Evolutionary conservation across 257 asterid genomes (phyloP).

Genomic region (Capsicum chinense): DNA sequence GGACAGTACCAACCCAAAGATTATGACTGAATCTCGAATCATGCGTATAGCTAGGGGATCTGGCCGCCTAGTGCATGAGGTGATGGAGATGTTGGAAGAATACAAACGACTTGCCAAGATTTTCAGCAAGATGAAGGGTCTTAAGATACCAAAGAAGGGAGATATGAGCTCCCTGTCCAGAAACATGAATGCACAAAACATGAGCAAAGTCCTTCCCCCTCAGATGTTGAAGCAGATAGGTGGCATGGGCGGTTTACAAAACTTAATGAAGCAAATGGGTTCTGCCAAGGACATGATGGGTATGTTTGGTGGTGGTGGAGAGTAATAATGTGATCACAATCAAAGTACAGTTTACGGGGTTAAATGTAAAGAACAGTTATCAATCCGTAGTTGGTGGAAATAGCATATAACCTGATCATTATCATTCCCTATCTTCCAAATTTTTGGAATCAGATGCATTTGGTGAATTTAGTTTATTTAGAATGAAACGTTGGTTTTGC

Average conservation of each 20-base stretch:
- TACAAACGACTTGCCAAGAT: conserved; percentile 88
- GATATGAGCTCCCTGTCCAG: conserved; percentile 82
- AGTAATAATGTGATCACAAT: conserved; percentile 33
- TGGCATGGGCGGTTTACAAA: conserved; percentile 91
- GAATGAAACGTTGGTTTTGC: neutral
- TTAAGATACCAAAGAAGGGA: conserved; percentile 95
- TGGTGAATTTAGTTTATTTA: neutral
- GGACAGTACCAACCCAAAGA: conserved; percentile 87
- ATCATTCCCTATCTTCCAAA: neutral
- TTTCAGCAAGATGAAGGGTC: conserved; percentile 98
- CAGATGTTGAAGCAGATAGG: conserved; percentile 94
- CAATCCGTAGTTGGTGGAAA: neutral
- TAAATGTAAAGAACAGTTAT: neutral
- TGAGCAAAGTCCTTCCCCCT: conserved; percentile 93
- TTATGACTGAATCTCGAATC: conserved; percentile 83
- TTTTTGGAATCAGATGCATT: conserved; percentile 20
- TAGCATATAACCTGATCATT: neutral
- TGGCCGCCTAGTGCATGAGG: conserved; percentile 79
- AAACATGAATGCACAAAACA: conserved; percentile 89
- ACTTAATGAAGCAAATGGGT: conserved; percentile 93
- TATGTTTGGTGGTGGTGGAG: conserved; percentile 86
- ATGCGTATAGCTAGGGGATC: conserved; percentile 88
- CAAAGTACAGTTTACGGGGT: neutral
- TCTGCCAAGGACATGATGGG: conserved; percentile 91
- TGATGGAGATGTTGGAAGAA: conserved; percentile 93